Percentiles rank a stretch among this genome's conserved stretches.
Evolutionary conservation across 352 stramenopile genomes (phyloP).

Genomic region (Albugo laibachii): DNA sequence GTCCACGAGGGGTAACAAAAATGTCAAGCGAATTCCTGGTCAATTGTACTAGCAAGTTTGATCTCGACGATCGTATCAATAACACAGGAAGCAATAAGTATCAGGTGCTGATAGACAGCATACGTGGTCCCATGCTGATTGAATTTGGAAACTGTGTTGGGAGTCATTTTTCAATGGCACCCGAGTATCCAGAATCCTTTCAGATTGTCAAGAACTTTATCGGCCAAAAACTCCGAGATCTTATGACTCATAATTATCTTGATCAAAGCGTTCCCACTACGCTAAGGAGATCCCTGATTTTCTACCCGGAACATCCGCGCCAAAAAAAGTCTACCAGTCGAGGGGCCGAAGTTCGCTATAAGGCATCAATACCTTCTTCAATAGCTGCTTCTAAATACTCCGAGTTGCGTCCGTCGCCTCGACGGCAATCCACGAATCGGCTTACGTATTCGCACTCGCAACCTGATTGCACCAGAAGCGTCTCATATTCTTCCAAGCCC

Average conservation of each 20-base stretch:
- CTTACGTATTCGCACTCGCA: too few species aligned
- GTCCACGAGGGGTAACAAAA: too few species aligned
- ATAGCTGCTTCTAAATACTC: too few species aligned
- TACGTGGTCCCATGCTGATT: conserved; percentile 46
- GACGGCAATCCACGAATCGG: too few species aligned
- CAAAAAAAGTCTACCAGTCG: too few species aligned
- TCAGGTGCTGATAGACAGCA: conserved; percentile 57
- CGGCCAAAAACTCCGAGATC: conserved; percentile 27
- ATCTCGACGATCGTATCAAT: conserved; percentile 56
- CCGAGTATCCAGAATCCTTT: conserved; percentile 30
- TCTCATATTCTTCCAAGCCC: too few species aligned
- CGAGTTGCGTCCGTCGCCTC: too few species aligned
- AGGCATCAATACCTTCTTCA: too few species aligned
- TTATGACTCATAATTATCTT: conserved; percentile 47
- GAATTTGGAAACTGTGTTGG: conserved; percentile 69
- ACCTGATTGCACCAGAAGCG: too few species aligned
- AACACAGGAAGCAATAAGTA: conserved; percentile 47
- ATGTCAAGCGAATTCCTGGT: conserved; percentile 27
- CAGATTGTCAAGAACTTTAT: conserved; percentile 36
- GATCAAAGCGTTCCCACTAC: conserved; percentile 51
- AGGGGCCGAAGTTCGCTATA: too few species aligned
- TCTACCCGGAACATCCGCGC: too few species aligned
- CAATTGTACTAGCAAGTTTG: conserved; percentile 58
- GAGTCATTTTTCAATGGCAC: conserved; percentile 31
- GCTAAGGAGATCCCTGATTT: conserved; percentile 21